These are phyloP conservation scores for Cyclostephanos tholiformis DNA, from an alignment of 108 stramenopile species.

Conservation along the genomic window DNA sequence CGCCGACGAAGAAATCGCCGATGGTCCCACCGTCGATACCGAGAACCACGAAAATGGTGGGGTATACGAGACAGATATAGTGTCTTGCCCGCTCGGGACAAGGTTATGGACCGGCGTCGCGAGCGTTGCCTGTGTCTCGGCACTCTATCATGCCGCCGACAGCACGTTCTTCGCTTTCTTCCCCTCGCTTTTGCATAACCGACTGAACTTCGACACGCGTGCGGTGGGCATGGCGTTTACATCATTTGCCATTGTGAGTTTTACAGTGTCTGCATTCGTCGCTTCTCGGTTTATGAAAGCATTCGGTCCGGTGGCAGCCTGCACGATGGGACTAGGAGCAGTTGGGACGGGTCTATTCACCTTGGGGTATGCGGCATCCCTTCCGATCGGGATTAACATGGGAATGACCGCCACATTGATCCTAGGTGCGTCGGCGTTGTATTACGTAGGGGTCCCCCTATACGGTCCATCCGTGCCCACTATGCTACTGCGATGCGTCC, in stretches of 20 bases:
- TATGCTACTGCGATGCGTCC: conserved; percentile 80
- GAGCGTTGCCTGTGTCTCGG: conserved; percentile 68
- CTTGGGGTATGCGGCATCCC: conserved; percentile 56
- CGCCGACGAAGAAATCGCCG: neutral
- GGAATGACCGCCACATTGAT: conserved; percentile 18
- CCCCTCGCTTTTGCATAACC: conserved; percentile 61
- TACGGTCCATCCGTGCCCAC: conserved; percentile 82
- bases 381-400: conserved; percentile 20
- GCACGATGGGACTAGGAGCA: conserved; percentile 60
- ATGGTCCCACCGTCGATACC: neutral
- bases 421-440: conserved; percentile 63
- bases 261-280: conserved; percentile 58
- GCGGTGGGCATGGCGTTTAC: conserved; percentile 71
- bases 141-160: conserved; percentile 74
- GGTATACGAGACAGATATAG: conserved; percentile 32
- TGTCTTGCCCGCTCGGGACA: conserved; percentile 72
- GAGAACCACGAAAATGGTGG: neutral
- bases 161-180: conserved; percentile 82
- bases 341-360: conserved; percentile 59
- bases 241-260: conserved; percentile 67
- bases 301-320: conserved; percentile 67
- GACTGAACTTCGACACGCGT: conserved; percentile 49
- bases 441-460: conserved; percentile 74
- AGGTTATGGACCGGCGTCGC: conserved; percentile 74
- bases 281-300: conserved; percentile 52